phyloP scores from a whole-genome alignment of 306 rosid species.

The Cicer bijugum region DNA sequence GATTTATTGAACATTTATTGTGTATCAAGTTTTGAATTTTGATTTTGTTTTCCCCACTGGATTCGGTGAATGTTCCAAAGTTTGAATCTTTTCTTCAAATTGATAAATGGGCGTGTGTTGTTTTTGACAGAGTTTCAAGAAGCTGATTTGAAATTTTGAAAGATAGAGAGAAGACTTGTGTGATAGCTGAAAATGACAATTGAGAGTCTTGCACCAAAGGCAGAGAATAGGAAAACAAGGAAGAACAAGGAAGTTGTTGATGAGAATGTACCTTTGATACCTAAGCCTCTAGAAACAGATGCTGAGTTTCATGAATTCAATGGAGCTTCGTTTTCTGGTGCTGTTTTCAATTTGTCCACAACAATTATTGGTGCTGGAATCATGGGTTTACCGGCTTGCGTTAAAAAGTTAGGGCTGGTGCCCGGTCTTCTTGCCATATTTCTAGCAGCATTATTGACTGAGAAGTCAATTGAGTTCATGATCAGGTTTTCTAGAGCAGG shows the following conservation, averaged over 20 bases:
- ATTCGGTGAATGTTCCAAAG: neutral
- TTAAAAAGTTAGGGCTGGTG: constrained; percentile 75
- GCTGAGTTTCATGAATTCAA: constrained; percentile 64
- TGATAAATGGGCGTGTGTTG: constrained; percentile 41
- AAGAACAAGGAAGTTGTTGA: constrained; percentile 52
- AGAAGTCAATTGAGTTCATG: constrained; percentile 71
- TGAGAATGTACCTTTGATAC: constrained; percentile 74
- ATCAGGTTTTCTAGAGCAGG: constrained; percentile 74
- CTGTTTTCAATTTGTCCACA: constrained; percentile 83
- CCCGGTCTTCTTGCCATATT: constrained; percentile 75
- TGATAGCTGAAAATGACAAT: constrained; percentile 57
- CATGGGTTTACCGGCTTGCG: constrained; percentile 88
- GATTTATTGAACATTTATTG: neutral
- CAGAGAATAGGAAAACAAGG: constrained; percentile 53
- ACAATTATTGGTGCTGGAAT: constrained; percentile 90
- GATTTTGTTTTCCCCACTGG: neutral
- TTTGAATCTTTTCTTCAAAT: constrained; percentile 37
- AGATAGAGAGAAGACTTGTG: neutral
- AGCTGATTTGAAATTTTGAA: constrained; percentile 22
- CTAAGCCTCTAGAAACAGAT: constrained; percentile 50
- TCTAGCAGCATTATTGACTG: constrained; percentile 71
- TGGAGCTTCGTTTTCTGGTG: constrained; percentile 92
- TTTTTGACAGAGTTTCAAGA: constrained; percentile 18
- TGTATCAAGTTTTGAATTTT: constrained; percentile 24
- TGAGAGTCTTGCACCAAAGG: constrained; percentile 44